Base-by-base conservation (phyloP, 164 flowering plant genomes). In the Vitis vinifera region DNA sequence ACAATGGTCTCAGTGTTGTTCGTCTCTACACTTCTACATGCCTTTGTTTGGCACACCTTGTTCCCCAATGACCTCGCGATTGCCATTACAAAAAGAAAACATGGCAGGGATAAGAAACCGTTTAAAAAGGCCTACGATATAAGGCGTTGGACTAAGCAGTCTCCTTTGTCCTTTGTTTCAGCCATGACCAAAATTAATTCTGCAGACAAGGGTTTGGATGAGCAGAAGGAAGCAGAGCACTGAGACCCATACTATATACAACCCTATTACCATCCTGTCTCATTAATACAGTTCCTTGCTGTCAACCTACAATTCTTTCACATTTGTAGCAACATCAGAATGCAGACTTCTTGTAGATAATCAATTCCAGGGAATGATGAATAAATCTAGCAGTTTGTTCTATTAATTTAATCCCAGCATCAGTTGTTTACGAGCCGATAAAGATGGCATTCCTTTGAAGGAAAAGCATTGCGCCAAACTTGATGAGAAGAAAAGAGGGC, bases 51-150 rank as follows among this genome's bases (percentile, higher is more conserved):
- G 97, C 72, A 51, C 1, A 86, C 97, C 0, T 71, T 93, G 83
- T 93, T 96, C 68, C 97, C 99, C 2, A 93, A 96, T 52, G 99
- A 96, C 65, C 89, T 89, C 2, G 97, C 98, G 75, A 92, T 91
- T 23, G 98, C 98, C 74, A 91, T 93, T 49, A 87, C 97, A 51
- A 87, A 81, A 84, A 90, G 65, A 75, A 82, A 77, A 50, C 80
- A 63, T 53, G 70, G 37, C 53, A 85, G 78, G 77, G 88, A 81
- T 66, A 91, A 77, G 83, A 85, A 75, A 56, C 81, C 87, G 8
- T 48, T 75, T 60, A 92, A 80, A 68, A 84, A 62, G 68, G 74
- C 89, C 2, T 87, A 81, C 13, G 88, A 89, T 59, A 75, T 92
- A 30, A 82, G 83, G 78, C 89, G 91, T 1, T 93, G 99, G 99